Evolutionary conservation across 1,284 basidiomycete species (phyloP), one percentile per base, ranked within the genome.

Genomic region (Amylostereum areolatum): DNA sequence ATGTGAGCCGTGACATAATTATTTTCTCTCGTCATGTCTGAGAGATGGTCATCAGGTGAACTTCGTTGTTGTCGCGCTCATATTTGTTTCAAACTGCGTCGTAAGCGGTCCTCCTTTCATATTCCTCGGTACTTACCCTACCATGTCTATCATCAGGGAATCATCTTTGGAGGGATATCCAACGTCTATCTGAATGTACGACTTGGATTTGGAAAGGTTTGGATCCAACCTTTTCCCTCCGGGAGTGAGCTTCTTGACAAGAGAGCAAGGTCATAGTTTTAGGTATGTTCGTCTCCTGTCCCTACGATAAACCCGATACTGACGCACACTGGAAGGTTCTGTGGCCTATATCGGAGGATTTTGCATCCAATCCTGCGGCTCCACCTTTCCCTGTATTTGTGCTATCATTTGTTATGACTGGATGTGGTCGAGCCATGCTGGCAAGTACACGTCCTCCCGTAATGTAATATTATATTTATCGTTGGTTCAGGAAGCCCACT

Each of bases 271-370:
- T 68, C 37, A 62, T 74, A 10, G 57, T 66, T 3, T 46, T 71
- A 32, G 69, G 69, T 71, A 55, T 40, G 34, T 35, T 35, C n/a
- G 40, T 27, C 32, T 10, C 25, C 7, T 35, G 25, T 28, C 30
- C 25, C 10, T 33, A 40, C 34, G 46, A 43, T 37, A 42, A 40
- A 35, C 27, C 18, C 32, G 27, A 36, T 46, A 44, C 35, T 43
- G 25, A 25, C 41, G 30, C 27, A 28, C n/a, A 25, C 7, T 28
- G 33, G 3, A 24, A 67, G 75, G 73, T n/a, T 67, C 73, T 3
- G 39, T 72, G 11, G 63, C 62, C 31, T 75, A 81, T 61, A 58
- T 77, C 3, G 51, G 75, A 11, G 75, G 69, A 3, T 80, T 77
- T 56, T 55, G 50, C 9, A 59, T 70, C 18, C 59, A 65, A 61